Base-by-base conservation (phyloP, 148 eudicot genomes). In the Rhododendron williamsianum region DNA sequence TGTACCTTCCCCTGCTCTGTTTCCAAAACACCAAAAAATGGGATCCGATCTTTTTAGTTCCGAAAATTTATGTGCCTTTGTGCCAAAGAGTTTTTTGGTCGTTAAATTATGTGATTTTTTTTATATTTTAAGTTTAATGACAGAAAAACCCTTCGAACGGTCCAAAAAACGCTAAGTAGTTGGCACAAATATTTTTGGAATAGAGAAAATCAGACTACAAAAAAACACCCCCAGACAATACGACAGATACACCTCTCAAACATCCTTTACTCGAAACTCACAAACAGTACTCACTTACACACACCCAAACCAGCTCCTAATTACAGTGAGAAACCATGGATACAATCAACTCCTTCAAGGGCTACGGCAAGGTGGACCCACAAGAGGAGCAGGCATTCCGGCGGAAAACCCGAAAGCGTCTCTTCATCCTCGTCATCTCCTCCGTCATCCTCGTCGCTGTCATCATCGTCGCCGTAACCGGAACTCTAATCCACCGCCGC, bases 301-400 rank as follows among this genome's bases (percentile, higher is more conserved):
- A 7, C 33, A 3, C 33, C 56, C 81, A 25, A 65, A 21, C 51
- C 51, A 76, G 48, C 23, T 19, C 12, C 4, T 8, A 43, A 73
- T 12, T 25, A 9, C 9, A 7, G 3, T 3, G 35, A 45, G 13
- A 80, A 49, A 3, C 11, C 12, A 94, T 94, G 97, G 97, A 94
- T n/a, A 86, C 95, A 2, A 87, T 94, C 73, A 90, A 93, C 13
- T 94, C 97, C 85, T 92, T 94, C 91, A 94, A 92, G 60, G 97
- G 95, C 80, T 94, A 94, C 73, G 95, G 95, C 87, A 94, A 92
- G 45, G 95, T 94, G 0, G 97, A 94, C 85, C 86, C 72, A n/a
- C 74, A 43, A 10, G 95, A 94, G 36, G 91, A 94, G 38, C 89
- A 79, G 16, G 89, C 91, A 46, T 93, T 91, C 87, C 85, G 81